Conservation (phyloP, 148 eudicot species). For the Amaranthus cruentus region DNA sequence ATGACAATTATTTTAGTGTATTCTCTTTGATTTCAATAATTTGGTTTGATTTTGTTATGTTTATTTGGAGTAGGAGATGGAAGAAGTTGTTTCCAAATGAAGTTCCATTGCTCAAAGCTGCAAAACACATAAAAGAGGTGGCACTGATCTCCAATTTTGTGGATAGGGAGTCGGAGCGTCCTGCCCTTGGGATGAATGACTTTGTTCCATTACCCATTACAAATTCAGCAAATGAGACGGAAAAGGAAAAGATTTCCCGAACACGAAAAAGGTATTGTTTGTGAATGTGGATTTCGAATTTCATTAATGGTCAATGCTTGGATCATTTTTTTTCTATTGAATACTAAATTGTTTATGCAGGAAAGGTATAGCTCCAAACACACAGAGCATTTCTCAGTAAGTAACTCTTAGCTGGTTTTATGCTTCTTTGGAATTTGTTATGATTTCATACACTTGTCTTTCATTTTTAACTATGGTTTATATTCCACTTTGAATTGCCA, state of each 20-base stretch:
- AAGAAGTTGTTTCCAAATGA: slow-evolving; percentile 55
- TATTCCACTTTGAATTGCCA: too few relatives aligned
- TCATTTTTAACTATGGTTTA: not conserved
- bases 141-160: slow-evolving; percentile 79
- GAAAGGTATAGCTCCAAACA: slow-evolving; percentile 8
- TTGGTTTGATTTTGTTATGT: not conserved
- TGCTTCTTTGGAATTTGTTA: not conserved
- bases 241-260: slow-evolving; percentile 22
- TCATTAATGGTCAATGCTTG: not conserved
- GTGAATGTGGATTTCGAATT: not conserved
- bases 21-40: not conserved
- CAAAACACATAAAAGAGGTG: slow-evolving; percentile 39
- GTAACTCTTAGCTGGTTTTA: not conserved
- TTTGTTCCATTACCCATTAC: slow-evolving; percentile 36
- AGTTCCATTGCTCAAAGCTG: slow-evolving; percentile 49
- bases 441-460: not conserved
- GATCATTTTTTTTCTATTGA: slow-evolving; percentile 1
- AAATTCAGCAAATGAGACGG: slow-evolving; percentile 29
- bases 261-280: slow-evolving; percentile 28
- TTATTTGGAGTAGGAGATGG: slow-evolving; percentile 64
- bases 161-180: slow-evolving; percentile 79
- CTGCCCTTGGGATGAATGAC: slow-evolving; percentile 67
- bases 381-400: slow-evolving; percentile 16
- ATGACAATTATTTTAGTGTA: not conserved
- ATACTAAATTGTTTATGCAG: slow-evolving; percentile 11